Conservation (phyloP, 2,329 filamentous ascomycete species). For the Reticulascus tulasneorum region DNA sequence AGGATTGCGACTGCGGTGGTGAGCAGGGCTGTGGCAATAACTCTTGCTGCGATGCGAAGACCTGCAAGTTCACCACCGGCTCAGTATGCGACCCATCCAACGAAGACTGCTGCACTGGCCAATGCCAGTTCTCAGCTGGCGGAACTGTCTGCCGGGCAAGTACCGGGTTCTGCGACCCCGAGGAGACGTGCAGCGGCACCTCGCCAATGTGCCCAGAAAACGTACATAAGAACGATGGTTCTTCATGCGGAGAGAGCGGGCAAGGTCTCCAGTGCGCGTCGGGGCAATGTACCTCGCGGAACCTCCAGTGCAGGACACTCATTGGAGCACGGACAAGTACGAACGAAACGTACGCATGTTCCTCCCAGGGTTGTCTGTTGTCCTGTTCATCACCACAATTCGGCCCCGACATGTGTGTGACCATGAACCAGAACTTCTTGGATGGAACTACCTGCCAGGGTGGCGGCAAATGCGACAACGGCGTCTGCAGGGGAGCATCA, state of each 20-base stretch:
- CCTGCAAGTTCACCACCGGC: slow-evolving; percentile 75
- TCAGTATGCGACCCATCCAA: slow-evolving; percentile 79
- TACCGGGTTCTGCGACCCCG: slow-evolving; percentile 77
- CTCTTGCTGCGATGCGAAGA: slow-evolving; percentile 76
- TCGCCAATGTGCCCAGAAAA: slow-evolving; percentile 73
- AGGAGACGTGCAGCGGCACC: slow-evolving; percentile 75
- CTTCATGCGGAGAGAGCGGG: slow-evolving; percentile 63
- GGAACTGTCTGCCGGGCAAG: slow-evolving; percentile 75
- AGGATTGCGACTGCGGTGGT: slow-evolving; percentile 95
- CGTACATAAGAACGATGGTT: slow-evolving; percentile 63
- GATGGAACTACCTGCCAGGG: slow-evolving; percentile 84
- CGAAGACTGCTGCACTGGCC: slow-evolving; percentile 71
- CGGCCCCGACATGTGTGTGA: slow-evolving; percentile 62
- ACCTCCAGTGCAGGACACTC: slow-evolving; percentile 81
- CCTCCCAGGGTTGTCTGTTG: slow-evolving; percentile 66
- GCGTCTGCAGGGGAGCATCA: slow-evolving; percentile 68
- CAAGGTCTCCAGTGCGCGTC: slow-evolving; percentile 72
- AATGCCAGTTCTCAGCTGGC: slow-evolving; percentile 64
- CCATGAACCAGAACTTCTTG: slow-evolving; percentile 84
- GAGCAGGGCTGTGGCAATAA: slow-evolving; percentile 66
- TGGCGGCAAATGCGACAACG: slow-evolving; percentile 75
- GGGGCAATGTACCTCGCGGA: slow-evolving; percentile 89
- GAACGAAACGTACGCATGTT: slow-evolving; percentile 80
- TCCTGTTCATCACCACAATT: slow-evolving; percentile 72
- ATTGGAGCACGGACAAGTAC: slow-evolving; percentile 70